These are phyloP conservation scores for Cicer bijugum DNA, from an alignment of 306 rosid species.

Conservation along the genomic window DNA sequence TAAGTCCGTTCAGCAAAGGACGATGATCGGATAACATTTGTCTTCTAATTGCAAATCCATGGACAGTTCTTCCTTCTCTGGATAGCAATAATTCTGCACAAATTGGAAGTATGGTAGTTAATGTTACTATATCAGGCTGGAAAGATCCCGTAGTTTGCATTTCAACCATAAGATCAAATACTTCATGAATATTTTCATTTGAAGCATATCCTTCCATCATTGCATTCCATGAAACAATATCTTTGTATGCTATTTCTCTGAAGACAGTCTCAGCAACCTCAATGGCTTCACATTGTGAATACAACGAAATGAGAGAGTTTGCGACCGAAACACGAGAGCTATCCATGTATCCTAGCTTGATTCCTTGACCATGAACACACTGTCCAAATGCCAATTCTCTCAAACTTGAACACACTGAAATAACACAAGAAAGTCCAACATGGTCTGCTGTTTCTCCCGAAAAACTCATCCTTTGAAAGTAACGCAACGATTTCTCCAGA, in stretches of 20 bases:
- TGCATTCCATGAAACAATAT: slow-evolving; percentile 63
- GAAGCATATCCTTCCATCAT: slow-evolving; percentile 62
- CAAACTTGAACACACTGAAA: slow-evolving; percentile 55
- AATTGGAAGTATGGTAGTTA: slow-evolving; percentile 47
- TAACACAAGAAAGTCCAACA: slow-evolving; percentile 55
- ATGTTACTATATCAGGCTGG: slow-evolving; percentile 54
- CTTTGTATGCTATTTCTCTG: slow-evolving; percentile 50
- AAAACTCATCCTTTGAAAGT: slow-evolving; percentile 48
- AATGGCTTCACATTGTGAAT: slow-evolving; percentile 50
- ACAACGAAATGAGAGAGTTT: slow-evolving; percentile 64
- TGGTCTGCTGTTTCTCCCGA: slow-evolving; percentile 48
- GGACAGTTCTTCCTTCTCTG: slow-evolving; percentile 59
- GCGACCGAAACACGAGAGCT: slow-evolving; percentile 50
- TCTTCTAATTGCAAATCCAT: slow-evolving; percentile 56
- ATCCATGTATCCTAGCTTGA: slow-evolving; percentile 55
- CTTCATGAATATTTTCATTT: slow-evolving; percentile 51
- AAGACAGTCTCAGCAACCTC: slow-evolving; percentile 52
- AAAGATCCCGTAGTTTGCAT: slow-evolving; percentile 51
- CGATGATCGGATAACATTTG: slow-evolving; percentile 46
- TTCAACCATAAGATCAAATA: slow-evolving; percentile 52
- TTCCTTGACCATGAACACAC: slow-evolving; percentile 52
- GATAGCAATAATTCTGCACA: slow-evolving; percentile 52
- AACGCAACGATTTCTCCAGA: slow-evolving; percentile 49
- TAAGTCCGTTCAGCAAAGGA: slow-evolving; percentile 50
- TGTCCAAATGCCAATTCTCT: slow-evolving; percentile 50